A percentile compares a stretch with the other conserved stretches of the same genome.
Evolutionary conservation across 2,329 filamentous ascomycete species (phyloP).

Genomic region (Myriosclerotinia curreyana): DNA sequence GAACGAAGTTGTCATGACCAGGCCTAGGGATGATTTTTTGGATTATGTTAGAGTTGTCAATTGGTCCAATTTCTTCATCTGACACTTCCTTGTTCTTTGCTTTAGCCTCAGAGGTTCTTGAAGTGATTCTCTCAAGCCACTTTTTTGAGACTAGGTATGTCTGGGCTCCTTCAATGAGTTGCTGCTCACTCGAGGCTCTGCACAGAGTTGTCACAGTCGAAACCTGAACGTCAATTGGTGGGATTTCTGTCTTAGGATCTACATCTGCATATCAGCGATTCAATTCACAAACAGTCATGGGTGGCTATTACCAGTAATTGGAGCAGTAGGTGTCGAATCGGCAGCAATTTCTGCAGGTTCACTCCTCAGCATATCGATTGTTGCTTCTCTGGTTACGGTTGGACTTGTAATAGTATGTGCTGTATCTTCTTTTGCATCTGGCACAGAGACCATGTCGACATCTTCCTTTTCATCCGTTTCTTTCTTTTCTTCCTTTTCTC

Average conservation of each 20-base stretch:
- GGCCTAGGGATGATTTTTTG: constrained; percentile 55
- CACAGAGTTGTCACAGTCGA: constrained; percentile 64
- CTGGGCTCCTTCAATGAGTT: constrained; percentile 66
- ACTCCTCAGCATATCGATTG: constrained; percentile 33
- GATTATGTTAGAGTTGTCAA: constrained; percentile 85
- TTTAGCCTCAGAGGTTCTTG: constrained; percentile 59
- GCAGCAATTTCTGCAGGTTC: constrained; percentile 18
- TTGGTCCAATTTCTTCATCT: constrained; percentile 63
- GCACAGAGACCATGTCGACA: constrained; percentile 38
- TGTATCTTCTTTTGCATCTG: constrained; percentile 20
- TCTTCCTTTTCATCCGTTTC: no score
- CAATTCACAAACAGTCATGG: not conserved
- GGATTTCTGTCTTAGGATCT: constrained; percentile 35
- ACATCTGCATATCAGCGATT: constrained; percentile 7
- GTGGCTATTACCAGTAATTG: constrained; percentile 7
- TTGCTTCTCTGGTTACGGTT: constrained; percentile 25
- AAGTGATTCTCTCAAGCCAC: constrained; percentile 74
- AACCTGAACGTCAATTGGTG: constrained; percentile 67
- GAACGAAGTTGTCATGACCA: constrained; percentile 59
- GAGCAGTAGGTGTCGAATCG: constrained; percentile 4
- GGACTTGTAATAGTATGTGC: constrained; percentile 22
- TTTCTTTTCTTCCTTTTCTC: constrained; percentile 17
- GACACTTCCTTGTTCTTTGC: constrained; percentile 57
- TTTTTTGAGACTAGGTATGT: constrained; percentile 74
- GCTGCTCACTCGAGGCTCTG: constrained; percentile 46